Base-by-base conservation (phyloP, 2,329 filamentous ascomycete species). In the Aspergillus flavus region DNA sequence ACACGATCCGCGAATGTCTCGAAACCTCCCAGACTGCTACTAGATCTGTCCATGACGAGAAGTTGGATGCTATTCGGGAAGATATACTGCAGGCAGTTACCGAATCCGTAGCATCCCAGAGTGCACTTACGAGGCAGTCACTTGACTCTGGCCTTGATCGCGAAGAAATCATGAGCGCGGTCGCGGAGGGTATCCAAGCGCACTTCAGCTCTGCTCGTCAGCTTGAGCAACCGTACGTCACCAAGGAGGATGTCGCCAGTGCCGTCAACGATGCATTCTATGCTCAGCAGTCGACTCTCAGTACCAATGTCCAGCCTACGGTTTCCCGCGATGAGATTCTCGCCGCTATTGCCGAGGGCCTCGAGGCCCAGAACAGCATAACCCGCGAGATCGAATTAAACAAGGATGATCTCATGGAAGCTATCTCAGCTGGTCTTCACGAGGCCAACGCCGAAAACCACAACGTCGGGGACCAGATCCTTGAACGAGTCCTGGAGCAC, bases 1-100 rank as follows among this genome's bases (percentile, higher is more conserved):
- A 90, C 57, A 91, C 91, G 3, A 91, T 98, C 26, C 88, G 91
- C 30, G 92, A 96, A 75, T 96, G 92, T 65, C 82, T 98, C 4
- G 92, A 96, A 68, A 91, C 93, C 67, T 91, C 95, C 67, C 92
- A 58, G 59, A 62, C 34, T 6, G 55, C 65, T 23, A 58, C 71
- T 19, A 64, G 67, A 10, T 63, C 63, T 10, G 19, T 74, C 9
- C 65, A 71, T 16, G 68, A 71, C 9, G 72, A 72, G 16, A 72
- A 76, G n/a, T 62, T 76, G 16, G 66, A 64, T 58, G 64, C 65
- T 19, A 68, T 76, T 30, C 72, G 74, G 32, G 75, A 76, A 52
- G 74, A 76, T 56, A 73, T 77, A 56, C 68, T 77, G n/a, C 69
- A 73, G 30, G 74, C 75, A 45, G 68, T 77, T 9, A 71, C 72